Evolutionary conservation across 805 yeast species (phyloP).

Genomic region (Candida ortonii): DNA sequence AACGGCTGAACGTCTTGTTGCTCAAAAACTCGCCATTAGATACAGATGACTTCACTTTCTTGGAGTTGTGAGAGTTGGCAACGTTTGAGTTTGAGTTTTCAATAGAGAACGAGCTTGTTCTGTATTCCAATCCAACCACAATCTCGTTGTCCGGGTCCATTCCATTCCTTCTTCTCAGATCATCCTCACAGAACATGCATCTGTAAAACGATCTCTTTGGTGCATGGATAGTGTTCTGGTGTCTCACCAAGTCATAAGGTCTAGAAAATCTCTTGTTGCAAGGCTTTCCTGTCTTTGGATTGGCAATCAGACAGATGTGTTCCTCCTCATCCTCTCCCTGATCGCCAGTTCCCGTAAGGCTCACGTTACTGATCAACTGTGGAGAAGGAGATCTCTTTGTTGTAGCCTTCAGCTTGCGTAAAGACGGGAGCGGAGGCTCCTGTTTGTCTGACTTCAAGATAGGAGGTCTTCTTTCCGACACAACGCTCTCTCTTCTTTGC

Average conservation of each 20-base stretch:
- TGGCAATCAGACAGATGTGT: slow-evolving; percentile 58
- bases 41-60: slow-evolving; percentile 37
- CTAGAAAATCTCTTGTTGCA: slow-evolving; percentile 85
- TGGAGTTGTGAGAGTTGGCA: slow-evolving; percentile 32
- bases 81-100: slow-evolving; percentile 31
- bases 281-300: slow-evolving; percentile 58
- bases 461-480: slow-evolving; percentile 20
- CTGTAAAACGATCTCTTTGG: slow-evolving; percentile 78
- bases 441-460: slow-evolving; percentile 15
- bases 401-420: slow-evolving; percentile 21
- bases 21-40: slow-evolving; percentile 29
- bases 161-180: slow-evolving; percentile 44
- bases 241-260: slow-evolving; percentile 91
- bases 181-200: slow-evolving; percentile 82
- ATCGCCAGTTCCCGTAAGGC: slow-evolving; percentile 1
- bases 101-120: slow-evolving; percentile 25
- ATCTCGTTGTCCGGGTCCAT: slow-evolving; percentile 47
- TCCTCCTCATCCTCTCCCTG: slow-evolving; percentile 26
- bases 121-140: slow-evolving; percentile 29
- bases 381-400: slow-evolving; percentile 11
- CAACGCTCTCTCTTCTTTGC: slow-evolving; percentile 26
- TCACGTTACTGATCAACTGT: slow-evolving; percentile 1
- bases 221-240: slow-evolving; percentile 95
- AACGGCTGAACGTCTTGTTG: slow-evolving; percentile 80
- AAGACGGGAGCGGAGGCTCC: slow-evolving; percentile 20